Evolutionary conservation across 108 stramenopile species (phyloP), one percentile per base, ranked within the genome.

Genomic region (Cyclotella cryptica): DNA sequence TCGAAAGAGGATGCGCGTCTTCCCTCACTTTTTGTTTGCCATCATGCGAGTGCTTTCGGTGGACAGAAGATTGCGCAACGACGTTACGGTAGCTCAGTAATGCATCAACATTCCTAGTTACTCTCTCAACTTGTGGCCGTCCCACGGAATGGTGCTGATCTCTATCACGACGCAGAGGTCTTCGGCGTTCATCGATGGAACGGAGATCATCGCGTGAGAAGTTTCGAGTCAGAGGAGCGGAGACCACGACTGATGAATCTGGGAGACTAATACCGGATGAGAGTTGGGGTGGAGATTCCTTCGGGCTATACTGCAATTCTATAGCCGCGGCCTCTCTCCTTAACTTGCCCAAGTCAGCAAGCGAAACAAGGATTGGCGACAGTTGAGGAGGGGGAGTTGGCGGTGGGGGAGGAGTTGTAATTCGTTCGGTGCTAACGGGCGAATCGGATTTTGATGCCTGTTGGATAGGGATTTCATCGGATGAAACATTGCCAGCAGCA

Each of bases 311-410:
- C 18, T 51, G 35, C 10, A 41, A 62, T 46, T 83, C 75, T 71
- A 60, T 60, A 55, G 60, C 58, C 43, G 57, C 44, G 30, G 62
- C 69, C 35, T 62, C 63, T 74, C 30, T 52, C 46, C 72, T 59
- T 41, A 89, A 49, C 10, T 89, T 74, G 58, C 85, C 75, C 9
- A 94, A 66, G 81, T 92, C 93, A 24, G 87, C 89, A 13, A 92
- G 86, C 8, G 93, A 88, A 10, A 90, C 79, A 19, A 89, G 55
- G 39, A 90, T 89, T 14, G 90, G 89, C 24, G 93, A 91, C 5
- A 90, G 67, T 42, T 89, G 88, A 45, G 91, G 90, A 10, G 92
- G 80, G 55, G 92, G 92, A 10, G 92, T 92, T 52, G 71, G 41
- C 27, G 89, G 90, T 40, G 89, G 84, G 45, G 82, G 65, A 13